Percentiles rank a stretch among this genome's conserved stretches.
These are phyloP conservation scores for Mycena belliarum DNA, from an alignment of 768 basidiomycete genomes.

Conservation along the genomic window DNA sequence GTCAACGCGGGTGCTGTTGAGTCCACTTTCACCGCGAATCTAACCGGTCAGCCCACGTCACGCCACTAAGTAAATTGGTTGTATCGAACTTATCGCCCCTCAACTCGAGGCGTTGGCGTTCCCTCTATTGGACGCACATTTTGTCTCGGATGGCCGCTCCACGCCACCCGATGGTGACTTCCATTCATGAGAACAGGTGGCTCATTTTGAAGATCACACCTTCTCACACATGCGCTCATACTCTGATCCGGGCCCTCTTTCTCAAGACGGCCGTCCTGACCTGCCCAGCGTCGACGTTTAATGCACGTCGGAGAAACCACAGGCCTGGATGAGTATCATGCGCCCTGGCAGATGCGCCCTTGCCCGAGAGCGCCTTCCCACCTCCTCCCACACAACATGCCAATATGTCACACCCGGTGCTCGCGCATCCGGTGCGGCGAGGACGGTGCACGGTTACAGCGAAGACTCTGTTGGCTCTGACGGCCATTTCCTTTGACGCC, in stretches of 20 bases:
- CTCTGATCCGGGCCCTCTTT: not conserved
- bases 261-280: slow-evolving; percentile 10
- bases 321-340: not conserved
- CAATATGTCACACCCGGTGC: not conserved
- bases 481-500: slow-evolving; percentile 12
- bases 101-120: slow-evolving; percentile 5
- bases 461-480: not conserved
- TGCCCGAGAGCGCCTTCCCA: not conserved
- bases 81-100: slow-evolving; percentile 2
- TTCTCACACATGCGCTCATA: not conserved
- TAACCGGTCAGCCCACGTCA: not conserved
- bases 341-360: not conserved
- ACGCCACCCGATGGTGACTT: not conserved
- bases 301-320: not conserved
- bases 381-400: not conserved
- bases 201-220: not conserved
- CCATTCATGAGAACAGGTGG: slow-evolving; percentile 4
- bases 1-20: not conserved
- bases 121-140: not conserved
- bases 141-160: not conserved
- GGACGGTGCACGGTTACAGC: not conserved
- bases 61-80: slow-evolving; percentile 5
- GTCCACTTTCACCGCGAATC: not conserved
- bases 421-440: not conserved
- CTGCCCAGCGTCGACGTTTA: not conserved